These are phyloP conservation scores for Thielaviopsis punctulata DNA, from an alignment of 2,329 filamentous ascomycete genomes.

Conservation along the genomic window DNA sequence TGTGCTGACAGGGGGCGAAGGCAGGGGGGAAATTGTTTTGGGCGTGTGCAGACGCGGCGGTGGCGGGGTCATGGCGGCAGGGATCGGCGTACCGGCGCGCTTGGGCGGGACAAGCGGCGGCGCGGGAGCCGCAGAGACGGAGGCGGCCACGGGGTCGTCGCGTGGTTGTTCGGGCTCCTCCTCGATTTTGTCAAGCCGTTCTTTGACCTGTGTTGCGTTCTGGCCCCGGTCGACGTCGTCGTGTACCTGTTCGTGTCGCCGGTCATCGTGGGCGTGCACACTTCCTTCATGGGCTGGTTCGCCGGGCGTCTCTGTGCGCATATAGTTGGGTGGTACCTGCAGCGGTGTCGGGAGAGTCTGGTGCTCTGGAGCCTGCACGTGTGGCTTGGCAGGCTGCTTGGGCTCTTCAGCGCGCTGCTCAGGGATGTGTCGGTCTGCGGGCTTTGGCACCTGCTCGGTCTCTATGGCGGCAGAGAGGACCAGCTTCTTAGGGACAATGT, in stretches of 20 bases:
- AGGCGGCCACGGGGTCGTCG: background rate
- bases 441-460: background rate
- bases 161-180: constrained; percentile 6
- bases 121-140: background rate
- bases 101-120: background rate
- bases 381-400: background rate
- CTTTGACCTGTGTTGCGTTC: constrained; percentile 1
- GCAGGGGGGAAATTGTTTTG: background rate
- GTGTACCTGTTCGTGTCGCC: constrained; percentile 3
- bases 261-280: background rate
- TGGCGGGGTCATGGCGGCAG: background rate
- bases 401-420: background rate
- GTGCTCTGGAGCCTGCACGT: background rate
- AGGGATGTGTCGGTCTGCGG: background rate
- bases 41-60: background rate
- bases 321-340: background rate
- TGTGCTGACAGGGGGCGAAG: background rate
- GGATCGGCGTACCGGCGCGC: background rate
- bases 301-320: background rate
- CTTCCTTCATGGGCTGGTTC: background rate
- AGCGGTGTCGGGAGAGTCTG: background rate
- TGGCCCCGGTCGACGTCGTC: constrained; percentile 5
- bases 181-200: constrained; percentile 10
- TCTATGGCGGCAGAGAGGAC: background rate
- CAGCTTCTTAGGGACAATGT: background rate